phyloP scores from a whole-genome alignment of 23 red algal genomes.

The Rhodosorus marinus region DNA sequence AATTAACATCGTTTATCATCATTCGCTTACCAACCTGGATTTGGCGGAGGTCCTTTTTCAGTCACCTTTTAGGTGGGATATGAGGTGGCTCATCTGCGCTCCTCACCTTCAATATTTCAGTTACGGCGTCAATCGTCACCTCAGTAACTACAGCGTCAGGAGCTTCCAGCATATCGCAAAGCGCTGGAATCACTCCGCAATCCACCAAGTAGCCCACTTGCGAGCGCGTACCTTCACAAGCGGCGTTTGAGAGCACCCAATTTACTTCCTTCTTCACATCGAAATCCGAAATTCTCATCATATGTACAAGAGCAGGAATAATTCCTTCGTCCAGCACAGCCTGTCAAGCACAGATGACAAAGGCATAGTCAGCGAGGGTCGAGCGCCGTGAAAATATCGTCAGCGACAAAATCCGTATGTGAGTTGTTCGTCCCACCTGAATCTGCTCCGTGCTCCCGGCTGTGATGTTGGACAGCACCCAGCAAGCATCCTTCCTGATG shows the following conservation, averaged over 20 bases:
- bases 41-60: too few relatives aligned
- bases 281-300: conserved; percentile 73
- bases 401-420: too few relatives aligned
- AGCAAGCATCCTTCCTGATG: conserved; percentile 97
- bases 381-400: too few relatives aligned
- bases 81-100: conserved; percentile 3
- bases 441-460: conserved; percentile 7
- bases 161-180: conserved; percentile 79
- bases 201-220: conserved; percentile 66
- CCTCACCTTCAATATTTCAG: conserved; percentile 70
- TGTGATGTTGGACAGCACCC: conserved; percentile 39
- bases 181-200: conserved; percentile 61
- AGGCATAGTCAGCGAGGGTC: too few relatives aligned
- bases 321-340: conserved; percentile 66
- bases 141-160: conserved; percentile 54
- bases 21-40: conserved; percentile 39
- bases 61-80: too few relatives aligned
- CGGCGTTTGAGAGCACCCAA: conserved; percentile 95
- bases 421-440: conserved; percentile 1
- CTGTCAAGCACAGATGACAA: too few relatives aligned
- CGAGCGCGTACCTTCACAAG: conserved; percentile 41
- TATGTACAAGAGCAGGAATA: conserved; percentile 65
- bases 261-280: conserved; percentile 87
- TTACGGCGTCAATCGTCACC: conserved; percentile 82
- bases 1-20: conserved; percentile 20